Conservation (phyloP, 805 yeast species). For the Jamesozyma hellenica region DNA sequence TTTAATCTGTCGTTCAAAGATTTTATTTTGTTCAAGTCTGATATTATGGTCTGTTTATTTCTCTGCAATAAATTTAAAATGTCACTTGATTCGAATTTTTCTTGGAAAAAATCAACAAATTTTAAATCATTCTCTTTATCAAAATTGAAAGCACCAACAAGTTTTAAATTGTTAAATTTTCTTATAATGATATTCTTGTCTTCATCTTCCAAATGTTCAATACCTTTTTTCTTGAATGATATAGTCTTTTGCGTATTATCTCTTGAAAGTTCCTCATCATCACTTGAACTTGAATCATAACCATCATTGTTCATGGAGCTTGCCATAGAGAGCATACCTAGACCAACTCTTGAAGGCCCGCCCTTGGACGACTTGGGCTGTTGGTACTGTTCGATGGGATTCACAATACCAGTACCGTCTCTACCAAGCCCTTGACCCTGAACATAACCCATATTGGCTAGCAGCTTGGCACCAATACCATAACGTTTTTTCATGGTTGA, state of each 20-base stretch:
- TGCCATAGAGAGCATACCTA: conserved; percentile 45
- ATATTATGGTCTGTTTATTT: background rate
- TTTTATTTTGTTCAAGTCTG: background rate
- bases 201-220: background rate
- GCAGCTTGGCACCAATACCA: conserved; percentile 76
- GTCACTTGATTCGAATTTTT: background rate
- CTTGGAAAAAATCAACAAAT: background rate
- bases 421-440: conserved; percentile 81
- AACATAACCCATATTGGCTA: conserved; percentile 79
- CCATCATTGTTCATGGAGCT: conserved; percentile 3
- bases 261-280: conserved; percentile 9
- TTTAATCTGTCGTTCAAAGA: background rate
- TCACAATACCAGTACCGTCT: conserved; percentile 57
- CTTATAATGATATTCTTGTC: background rate
- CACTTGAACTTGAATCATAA: conserved; percentile 5
- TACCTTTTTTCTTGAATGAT: conserved; percentile 7
- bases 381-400: conserved; percentile 53
- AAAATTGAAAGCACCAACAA: background rate
- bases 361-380: conserved; percentile 14
- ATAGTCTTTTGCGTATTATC: conserved; percentile 4
- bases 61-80: too few species aligned
- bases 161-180: conserved; percentile 1
- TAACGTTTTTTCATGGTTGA: conserved; percentile 32
- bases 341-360: conserved; percentile 49
- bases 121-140: conserved; percentile 2